A percentile compares a stretch with the other conserved stretches of the same genome.
Conservation (phyloP, 768 basidiomycete genomes). For the Phaffia australis region DNA sequence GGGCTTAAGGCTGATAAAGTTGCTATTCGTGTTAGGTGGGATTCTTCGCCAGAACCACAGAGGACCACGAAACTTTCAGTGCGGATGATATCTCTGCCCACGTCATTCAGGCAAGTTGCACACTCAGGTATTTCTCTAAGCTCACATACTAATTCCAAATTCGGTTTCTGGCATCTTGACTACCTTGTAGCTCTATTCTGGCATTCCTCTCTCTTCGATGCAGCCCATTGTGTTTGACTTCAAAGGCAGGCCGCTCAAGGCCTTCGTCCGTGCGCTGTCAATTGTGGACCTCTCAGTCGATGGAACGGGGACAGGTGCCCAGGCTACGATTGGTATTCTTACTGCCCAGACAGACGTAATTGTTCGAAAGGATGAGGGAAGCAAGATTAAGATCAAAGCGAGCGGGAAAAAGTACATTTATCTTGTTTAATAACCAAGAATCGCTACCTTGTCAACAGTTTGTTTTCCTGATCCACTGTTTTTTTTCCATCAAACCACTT, state of each 20-base stretch:
- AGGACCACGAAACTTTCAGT: conserved; percentile 55
- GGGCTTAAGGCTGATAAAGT: conserved; percentile 30
- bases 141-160: not conserved
- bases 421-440: not conserved
- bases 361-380: conserved; percentile 70
- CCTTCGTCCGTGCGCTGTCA: conserved; percentile 51
- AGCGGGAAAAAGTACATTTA: conserved; percentile 71
- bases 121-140: not conserved
- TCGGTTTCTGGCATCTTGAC: not conserved
- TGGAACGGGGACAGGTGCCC: conserved; percentile 2
- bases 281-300: conserved; percentile 49
- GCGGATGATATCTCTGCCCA: conserved; percentile 72
- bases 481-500: not conserved
- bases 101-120: conserved; percentile 45
- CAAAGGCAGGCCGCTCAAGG: conserved; percentile 71
- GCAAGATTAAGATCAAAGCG: conserved; percentile 78
- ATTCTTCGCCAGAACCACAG: conserved; percentile 40
- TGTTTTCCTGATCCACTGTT: not conserved
- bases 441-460: not conserved
- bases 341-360: conserved; percentile 89
- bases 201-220: conserved; percentile 57
- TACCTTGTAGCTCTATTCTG: conserved; percentile 51
- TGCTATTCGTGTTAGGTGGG: conserved; percentile 43
- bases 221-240: conserved; percentile 75
- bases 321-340: conserved; percentile 52